These are phyloP conservation scores for Magnaporthiopsis incrustans DNA, from an alignment of 2,329 filamentous ascomycete genomes.

Conservation along the genomic window DNA sequence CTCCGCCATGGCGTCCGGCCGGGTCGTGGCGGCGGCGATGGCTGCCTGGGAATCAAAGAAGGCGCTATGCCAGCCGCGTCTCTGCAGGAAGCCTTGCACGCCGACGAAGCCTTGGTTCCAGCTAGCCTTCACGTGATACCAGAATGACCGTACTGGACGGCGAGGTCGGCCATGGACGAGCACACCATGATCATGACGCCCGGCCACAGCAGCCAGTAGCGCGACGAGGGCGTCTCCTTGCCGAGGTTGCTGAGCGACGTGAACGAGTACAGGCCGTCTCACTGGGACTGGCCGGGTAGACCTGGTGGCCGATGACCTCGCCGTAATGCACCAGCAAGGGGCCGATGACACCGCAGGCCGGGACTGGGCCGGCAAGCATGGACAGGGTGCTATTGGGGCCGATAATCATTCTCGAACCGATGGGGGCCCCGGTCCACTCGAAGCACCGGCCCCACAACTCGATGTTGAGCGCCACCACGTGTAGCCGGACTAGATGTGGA, in stretches of 20 bases:
- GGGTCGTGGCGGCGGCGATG: conserved; percentile 9
- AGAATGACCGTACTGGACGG: conserved; percentile 31
- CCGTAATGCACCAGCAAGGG: conserved; percentile 46
- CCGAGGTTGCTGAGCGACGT: conserved; percentile 24
- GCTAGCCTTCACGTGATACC: conserved; percentile 33
- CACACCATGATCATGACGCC: conserved; percentile 34
- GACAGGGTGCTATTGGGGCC: conserved; percentile 51
- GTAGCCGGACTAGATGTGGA: conserved; percentile 47
- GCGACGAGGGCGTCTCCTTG: conserved; percentile 25
- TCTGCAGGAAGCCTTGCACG: conserved; percentile 29
- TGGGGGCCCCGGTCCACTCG: conserved; percentile 51
- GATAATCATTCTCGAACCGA: conserved; percentile 50
- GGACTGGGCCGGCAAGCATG: conserved; percentile 44
- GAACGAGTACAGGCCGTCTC: conserved; percentile 31
- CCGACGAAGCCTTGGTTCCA: conserved; percentile 35
- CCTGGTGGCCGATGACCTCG: conserved; percentile 32
- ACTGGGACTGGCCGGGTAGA: conserved; percentile 27
- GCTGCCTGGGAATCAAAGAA: conserved; percentile 34
- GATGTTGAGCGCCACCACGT: conserved; percentile 40
- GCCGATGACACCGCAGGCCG: conserved; percentile 50
- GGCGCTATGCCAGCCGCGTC: conserved; percentile 31
- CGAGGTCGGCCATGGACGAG: conserved; percentile 29
- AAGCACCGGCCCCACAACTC: conserved; percentile 53
- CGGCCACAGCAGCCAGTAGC: conserved; percentile 34
- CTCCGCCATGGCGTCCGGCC: conserved; percentile 21